Conservation (phyloP, 768 basidiomycete species). For the Suillus subluteus region DNA sequence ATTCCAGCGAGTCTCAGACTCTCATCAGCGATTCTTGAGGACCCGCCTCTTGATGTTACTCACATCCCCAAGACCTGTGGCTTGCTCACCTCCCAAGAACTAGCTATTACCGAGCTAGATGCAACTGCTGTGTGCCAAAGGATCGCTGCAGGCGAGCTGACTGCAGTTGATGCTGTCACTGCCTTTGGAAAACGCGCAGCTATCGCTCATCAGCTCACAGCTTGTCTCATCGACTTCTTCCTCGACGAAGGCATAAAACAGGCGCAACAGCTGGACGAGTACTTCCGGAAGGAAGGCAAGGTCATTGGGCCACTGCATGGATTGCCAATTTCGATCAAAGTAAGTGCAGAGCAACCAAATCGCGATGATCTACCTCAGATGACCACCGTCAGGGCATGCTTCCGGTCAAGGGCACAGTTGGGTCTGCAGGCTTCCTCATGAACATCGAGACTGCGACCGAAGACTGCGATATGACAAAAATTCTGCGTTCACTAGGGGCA, state of each 20-base stretch:
- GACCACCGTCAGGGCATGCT: slow-evolving; percentile 38
- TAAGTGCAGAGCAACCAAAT: slow-evolving; percentile 13
- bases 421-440: slow-evolving; percentile 39
- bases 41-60: slow-evolving; percentile 36
- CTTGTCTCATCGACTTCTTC: slow-evolving; percentile 48
- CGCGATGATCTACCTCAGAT: background rate
- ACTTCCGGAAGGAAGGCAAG: slow-evolving; percentile 40
- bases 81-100: slow-evolving; percentile 34
- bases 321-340: slow-evolving; percentile 44
- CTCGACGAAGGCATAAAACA: slow-evolving; percentile 44
- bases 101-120: slow-evolving; percentile 40
- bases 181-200: slow-evolving; percentile 56
- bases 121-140: slow-evolving; percentile 36
- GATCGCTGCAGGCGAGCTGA: slow-evolving; percentile 34
- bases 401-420: slow-evolving; percentile 44
- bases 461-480: slow-evolving; percentile 34
- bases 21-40: slow-evolving; percentile 20
- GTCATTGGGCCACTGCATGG: slow-evolving; percentile 49
- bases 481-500: slow-evolving; percentile 47
- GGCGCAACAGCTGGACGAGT: slow-evolving; percentile 46
- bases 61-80: slow-evolving; percentile 36
- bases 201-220: slow-evolving; percentile 51
- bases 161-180: slow-evolving; percentile 42
- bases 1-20: slow-evolving; percentile 28
- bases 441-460: slow-evolving; percentile 29